Percentiles rank a stretch among this genome's conserved stretches.
phyloP scores from a whole-genome alignment of 1,284 basidiomycete species.

The Ceratobasidium sp. region DNA sequence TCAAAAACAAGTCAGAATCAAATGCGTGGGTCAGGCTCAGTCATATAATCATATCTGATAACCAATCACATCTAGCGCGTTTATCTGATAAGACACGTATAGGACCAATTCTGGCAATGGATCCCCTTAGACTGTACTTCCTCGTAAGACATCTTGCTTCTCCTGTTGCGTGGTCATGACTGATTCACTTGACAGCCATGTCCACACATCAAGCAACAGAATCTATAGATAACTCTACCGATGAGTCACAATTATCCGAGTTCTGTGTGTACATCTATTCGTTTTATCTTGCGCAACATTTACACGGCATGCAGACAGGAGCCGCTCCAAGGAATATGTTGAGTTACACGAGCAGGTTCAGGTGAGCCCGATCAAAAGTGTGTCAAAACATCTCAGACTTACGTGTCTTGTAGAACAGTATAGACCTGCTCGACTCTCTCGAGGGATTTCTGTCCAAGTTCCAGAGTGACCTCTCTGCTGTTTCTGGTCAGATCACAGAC shows the following conservation, averaged over 20 bases:
- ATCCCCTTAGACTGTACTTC: too few relatives aligned
- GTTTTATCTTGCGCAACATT: neutral
- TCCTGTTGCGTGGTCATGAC: slow-evolving; percentile 3
- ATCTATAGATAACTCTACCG: slow-evolving; percentile 2
- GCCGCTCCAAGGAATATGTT: slow-evolving; percentile 75
- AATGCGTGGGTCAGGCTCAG: too few relatives aligned
- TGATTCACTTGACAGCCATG: slow-evolving; percentile 6
- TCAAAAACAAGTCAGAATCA: too few relatives aligned
- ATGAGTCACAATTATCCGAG: slow-evolving; percentile 29
- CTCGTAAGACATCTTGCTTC: too few relatives aligned
- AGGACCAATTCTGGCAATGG: neutral
- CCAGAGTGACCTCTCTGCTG: slow-evolving; percentile 90
- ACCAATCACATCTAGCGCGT: neutral
- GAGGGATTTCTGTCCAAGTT: slow-evolving; percentile 94
- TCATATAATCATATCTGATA: slow-evolving; percentile 6
- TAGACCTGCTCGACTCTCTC: slow-evolving; percentile 82
- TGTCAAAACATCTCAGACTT: too few relatives aligned
- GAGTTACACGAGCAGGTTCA: slow-evolving; percentile 86
- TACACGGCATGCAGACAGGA: slow-evolving; percentile 51
- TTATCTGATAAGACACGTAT: slow-evolving; percentile 24
- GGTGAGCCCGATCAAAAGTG: slow-evolving; percentile 53
- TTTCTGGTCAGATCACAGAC: slow-evolving; percentile 95
- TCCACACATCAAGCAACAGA: slow-evolving; percentile 7
- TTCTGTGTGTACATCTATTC: slow-evolving; percentile 24
- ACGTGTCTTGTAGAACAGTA: slow-evolving; percentile 67